Evolutionary conservation across 768 basidiomycete species (phyloP).

Genomic region (Cystofilobasidium ferigula): DNA sequence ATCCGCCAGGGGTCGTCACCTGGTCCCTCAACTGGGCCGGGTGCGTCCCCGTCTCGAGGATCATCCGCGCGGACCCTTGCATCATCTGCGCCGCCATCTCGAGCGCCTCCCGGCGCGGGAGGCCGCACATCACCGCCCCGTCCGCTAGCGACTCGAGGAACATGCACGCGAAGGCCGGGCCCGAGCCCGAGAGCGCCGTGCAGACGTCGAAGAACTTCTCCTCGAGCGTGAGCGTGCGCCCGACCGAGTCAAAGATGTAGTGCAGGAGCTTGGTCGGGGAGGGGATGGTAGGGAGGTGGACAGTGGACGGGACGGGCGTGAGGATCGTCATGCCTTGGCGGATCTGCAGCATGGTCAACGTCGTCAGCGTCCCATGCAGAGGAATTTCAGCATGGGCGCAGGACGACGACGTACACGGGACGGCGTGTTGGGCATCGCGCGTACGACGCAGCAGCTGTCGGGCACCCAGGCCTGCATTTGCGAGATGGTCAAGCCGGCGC

Average conservation of each 20-base stretch:
- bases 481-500: constrained; percentile 84
- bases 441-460: constrained; percentile 69
- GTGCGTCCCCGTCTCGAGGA: constrained; percentile 72
- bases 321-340: constrained; percentile 98
- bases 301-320: constrained; percentile 50
- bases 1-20: constrained; percentile 95
- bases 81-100: constrained; percentile 92
- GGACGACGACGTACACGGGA: constrained; percentile 55
- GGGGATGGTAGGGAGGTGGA: constrained; percentile 45
- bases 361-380: background rate
- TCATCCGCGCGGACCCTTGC: constrained; percentile 95
- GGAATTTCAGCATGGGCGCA: background rate
- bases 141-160: constrained; percentile 98
- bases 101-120: constrained; percentile 83
- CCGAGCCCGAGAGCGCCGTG: constrained; percentile 89
- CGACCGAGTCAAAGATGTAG: constrained; percentile 94
- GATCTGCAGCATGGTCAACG: constrained; percentile 50
- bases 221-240: constrained; percentile 86
- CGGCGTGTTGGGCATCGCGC: constrained; percentile 98
- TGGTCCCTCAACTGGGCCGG: constrained; percentile 95
- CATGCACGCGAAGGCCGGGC: constrained; percentile 92
- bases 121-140: constrained; percentile 99
- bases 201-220: constrained; percentile 99
- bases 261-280: constrained; percentile 60
- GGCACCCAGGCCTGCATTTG: constrained; percentile 68